Evolutionary conservation across 805 yeast genomes (phyloP), one percentile per base, ranked within the genome.

Genomic region (Sugiyamaella mastotermitis): DNA sequence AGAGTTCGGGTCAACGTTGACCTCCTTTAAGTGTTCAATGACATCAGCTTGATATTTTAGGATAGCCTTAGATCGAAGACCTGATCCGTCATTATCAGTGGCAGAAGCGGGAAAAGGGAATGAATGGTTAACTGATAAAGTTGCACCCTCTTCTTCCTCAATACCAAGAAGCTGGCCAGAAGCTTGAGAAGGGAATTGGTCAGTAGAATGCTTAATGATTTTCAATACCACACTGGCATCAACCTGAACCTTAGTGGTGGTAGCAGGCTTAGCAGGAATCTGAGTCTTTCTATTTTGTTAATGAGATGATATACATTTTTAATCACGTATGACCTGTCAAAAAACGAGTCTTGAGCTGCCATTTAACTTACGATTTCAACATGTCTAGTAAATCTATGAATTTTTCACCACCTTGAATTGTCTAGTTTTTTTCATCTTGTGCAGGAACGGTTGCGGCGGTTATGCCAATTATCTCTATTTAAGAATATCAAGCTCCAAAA

Each of bases 121-220:
- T 16, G 78, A 66, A 49, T 79, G 80, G 9, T 85, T 68, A 32
- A 69, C 57, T 35, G 64, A 61, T 11, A 70, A 53, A 24, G 73
- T 65, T 9, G 65, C 60, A 30, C 72, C 72, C 23, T 57, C 65
- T 39, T 72, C 74, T 40, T 73, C 74, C 55, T 80, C 85, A 42
- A 79, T 66, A n/a, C 94, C 94, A 41, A 78, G 74, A 38, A 84
- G 66, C 26, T 85, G 78, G 15, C 94, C 94, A 20, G 79, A 67
- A 42, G 71, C 79, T 19, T 76, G 63, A 28, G 75, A 66, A 30
- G 87, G 83, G 53, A 66, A 70, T 49, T 72, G 62, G 40, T 78
- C 82, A 15, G 83, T 68, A 7, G 83, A 76, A 56, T 80, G 83
- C 58, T 79, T 77, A 49, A 79, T 65, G 40, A 83, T 67, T 47